Percentiles rank a stretch among this genome's conserved stretches.
Evolutionary conservation across 2,329 filamentous ascomycete genomes (phyloP).

Genomic region (Trichoderma simmonsii): DNA sequence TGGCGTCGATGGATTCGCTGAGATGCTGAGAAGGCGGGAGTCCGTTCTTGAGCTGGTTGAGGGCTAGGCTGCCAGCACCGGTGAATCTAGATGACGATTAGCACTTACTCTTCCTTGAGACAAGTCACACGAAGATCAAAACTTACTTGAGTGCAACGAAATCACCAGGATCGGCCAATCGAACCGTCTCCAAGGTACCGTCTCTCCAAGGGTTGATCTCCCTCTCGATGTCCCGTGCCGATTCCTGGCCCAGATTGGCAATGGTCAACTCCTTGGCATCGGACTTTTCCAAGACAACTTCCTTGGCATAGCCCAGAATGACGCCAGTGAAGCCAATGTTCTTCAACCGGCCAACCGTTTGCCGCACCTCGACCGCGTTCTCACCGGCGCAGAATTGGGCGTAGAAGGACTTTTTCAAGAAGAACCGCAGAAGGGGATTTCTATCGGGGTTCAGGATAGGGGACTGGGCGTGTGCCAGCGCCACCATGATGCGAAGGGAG

Average conservation of each 20-base stretch:
- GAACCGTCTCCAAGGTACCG: constrained; percentile 72
- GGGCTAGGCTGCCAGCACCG: constrained; percentile 72
- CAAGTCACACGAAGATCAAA: not conserved
- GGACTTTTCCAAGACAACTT: constrained; percentile 66
- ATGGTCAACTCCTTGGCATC: constrained; percentile 46
- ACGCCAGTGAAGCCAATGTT: constrained; percentile 77
- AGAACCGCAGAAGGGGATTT: constrained; percentile 66
- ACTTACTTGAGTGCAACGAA: constrained; percentile 63
- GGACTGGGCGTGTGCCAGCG: constrained; percentile 66
- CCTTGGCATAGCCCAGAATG: constrained; percentile 78
- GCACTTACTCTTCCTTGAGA: not conserved
- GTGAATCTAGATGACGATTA: constrained; percentile 56
- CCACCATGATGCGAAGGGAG: constrained; percentile 64
- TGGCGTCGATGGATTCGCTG: constrained; percentile 65
- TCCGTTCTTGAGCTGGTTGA: constrained; percentile 62
- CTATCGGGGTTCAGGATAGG: constrained; percentile 68
- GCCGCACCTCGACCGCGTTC: constrained; percentile 62
- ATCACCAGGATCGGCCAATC: constrained; percentile 60
- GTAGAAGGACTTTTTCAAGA: constrained; percentile 83
- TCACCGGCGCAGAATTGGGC: constrained; percentile 88
- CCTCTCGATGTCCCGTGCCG: constrained; percentile 46
- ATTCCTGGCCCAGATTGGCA: constrained; percentile 46
- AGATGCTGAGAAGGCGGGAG: constrained; percentile 63
- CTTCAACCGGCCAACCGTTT: constrained; percentile 64
- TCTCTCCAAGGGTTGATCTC: constrained; percentile 70